A percentile compares a stretch with the other conserved stretches of the same genome.
These are phyloP conservation scores for Xerocomellus dryophilus DNA, from an alignment of 768 basidiomycete species.

Conservation along the genomic window DNA sequence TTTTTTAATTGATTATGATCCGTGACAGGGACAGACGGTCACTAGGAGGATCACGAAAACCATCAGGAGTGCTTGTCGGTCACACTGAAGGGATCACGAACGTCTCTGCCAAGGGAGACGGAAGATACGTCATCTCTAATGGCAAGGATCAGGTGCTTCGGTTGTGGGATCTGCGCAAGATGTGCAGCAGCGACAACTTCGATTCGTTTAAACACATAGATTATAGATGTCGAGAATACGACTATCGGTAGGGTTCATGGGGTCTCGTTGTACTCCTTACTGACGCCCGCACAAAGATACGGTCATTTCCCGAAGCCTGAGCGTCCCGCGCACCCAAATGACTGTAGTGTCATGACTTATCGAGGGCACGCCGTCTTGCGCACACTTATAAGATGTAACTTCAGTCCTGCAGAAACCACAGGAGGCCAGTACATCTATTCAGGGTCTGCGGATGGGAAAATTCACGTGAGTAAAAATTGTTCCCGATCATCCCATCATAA, in stretches of 20 bases:
- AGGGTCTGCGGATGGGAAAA: conserved; percentile 79
- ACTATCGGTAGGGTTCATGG: conserved; percentile 67
- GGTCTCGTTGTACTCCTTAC: background rate
- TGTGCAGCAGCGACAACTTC: conserved; percentile 73
- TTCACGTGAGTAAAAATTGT: conserved; percentile 58
- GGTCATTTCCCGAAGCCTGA: conserved; percentile 63
- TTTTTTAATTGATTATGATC: background rate
- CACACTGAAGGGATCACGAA: conserved; percentile 96
- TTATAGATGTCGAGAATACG: conserved; percentile 63
- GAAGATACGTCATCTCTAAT: conserved; percentile 92
- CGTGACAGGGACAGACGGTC: conserved; percentile 50
- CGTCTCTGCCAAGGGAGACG: conserved; percentile 94
- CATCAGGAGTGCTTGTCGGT: conserved; percentile 90
- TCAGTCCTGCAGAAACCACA: conserved; percentile 90
- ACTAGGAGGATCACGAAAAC: conserved; percentile 52
- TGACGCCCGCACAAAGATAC: conserved; percentile 41
- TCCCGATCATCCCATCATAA: background rate
- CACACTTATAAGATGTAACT: conserved; percentile 94
- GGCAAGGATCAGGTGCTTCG: conserved; percentile 93
- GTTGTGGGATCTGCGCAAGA: conserved; percentile 92
- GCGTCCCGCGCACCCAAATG: conserved; percentile 69
- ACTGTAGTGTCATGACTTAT: conserved; percentile 95
- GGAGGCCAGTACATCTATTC: conserved; percentile 93
- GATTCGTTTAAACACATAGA: conserved; percentile 46
- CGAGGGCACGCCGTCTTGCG: conserved; percentile 86